Percentiles rank a stretch among this genome's conserved stretches.
Conservation (phyloP, 352 stramenopile genomes). For the Globisporangium orthogonon region DNA sequence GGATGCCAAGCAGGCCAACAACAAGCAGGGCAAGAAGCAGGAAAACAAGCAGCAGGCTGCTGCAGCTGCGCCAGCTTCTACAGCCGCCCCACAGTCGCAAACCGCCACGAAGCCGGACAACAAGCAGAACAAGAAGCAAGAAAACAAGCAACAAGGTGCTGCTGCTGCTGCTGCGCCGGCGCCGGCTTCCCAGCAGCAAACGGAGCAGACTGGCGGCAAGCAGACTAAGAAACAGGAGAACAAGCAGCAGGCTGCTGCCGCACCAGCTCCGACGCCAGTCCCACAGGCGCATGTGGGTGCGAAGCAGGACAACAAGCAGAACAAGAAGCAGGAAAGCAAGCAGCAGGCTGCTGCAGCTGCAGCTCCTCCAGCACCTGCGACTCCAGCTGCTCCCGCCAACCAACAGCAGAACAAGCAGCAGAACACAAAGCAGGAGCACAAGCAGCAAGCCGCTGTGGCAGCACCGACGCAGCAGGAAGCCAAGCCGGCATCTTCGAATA, state of each 20-base stretch:
- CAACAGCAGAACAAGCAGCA: background rate
- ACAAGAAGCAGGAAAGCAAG: constrained; percentile 1
- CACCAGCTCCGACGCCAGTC: background rate
- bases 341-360: background rate
- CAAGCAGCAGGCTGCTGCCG: background rate
- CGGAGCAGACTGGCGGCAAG: background rate
- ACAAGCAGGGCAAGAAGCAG: constrained; percentile 5
- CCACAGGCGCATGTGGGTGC: background rate
- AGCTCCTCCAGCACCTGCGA: background rate
- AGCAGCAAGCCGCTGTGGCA: constrained; percentile 1
- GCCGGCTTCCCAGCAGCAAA: background rate
- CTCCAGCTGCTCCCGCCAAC: background rate
- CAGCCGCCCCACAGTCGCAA: background rate
- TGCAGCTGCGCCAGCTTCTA: background rate
- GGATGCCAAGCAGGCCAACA: constrained; percentile 1
- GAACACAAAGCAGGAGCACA: constrained; percentile 2
- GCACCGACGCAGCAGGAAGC: no score
- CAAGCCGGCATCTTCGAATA: no score
- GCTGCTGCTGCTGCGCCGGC: background rate
- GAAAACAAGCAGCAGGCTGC: constrained; percentile 1
- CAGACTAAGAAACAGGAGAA: constrained; percentile 3
- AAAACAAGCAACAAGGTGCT: background rate
- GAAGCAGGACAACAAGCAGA: background rate
- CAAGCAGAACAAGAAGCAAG: background rate
- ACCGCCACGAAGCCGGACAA: background rate